Evolutionary conservation across 2,329 filamentous ascomycete genomes (phyloP), one percentile per base, ranked within the genome.

Genomic region (Geosmithia flava): DNA sequence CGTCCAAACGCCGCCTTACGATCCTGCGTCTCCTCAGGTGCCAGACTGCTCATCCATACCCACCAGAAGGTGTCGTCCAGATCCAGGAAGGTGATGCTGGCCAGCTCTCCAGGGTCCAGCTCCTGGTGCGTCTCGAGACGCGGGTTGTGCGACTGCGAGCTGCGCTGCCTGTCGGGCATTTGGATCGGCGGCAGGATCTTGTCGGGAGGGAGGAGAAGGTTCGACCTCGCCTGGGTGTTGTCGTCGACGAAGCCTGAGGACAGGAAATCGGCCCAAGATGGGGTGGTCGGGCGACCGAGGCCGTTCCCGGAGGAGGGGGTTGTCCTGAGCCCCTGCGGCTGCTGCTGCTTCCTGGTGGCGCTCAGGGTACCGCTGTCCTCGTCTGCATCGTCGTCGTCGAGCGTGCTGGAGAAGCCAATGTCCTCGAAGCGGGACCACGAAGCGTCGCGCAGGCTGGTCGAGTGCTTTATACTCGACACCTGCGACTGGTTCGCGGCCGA

Each of bases 41-140:
- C 89, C 58, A 98, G 70, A 72, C 91, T 97, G 56, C 81, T 94
- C 75, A 98, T 97, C 93, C 93, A 98, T 3, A 97, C 93, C 91
- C 93, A 97, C 93, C 93, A 98, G 64, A 98, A 98, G 1, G 89
- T 85, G 62, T 97, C 91, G 57, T 98, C 93, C 5, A 98, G 73
- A 53, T 93, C 83, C 49, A 97, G 78, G 39, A 77, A 77, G 20
- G 79, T 85, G 59, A 98, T 95, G 61, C 89, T 97, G 29, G 93
- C 93, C 49, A 98, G 75, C 71, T 98, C 93, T 47, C 89, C 93
- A 0, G 91, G 93, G 54, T 96, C 89, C 0, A 96, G 71, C 41
- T 79, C 72, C 20, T 67, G 67, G 48, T 86, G 80, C 15, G 74
- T 75, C 54, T 89, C 82, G n/a, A 87, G 69, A 50, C 81, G 76